Base-by-base conservation (phyloP, 768 basidiomycete genomes). In the Collybia mongolica region DNA sequence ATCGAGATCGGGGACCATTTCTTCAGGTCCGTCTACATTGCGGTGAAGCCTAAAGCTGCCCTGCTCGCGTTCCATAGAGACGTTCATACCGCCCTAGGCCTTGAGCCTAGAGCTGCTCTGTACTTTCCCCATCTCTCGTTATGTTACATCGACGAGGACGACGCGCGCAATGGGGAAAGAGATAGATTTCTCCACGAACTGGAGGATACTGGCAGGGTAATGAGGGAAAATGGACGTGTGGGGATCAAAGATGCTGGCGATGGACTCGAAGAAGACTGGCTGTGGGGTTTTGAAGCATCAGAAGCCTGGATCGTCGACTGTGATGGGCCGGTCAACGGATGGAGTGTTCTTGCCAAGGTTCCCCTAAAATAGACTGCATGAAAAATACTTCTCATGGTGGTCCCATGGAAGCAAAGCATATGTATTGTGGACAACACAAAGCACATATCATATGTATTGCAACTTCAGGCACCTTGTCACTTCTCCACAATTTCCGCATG, bases 51-150 rank as follows among this genome's bases (percentile, higher is more conserved):
- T 6, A 72, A 80, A 1, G 55, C 60, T 1, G 79, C 72, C 23
- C 68, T 91, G 17, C 52, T 63, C 20, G 60, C 59, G 17, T 64
- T 91, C 26, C 85, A 85, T 55, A 63, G 56, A 24, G 57, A 71
- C 24, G 68, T 90, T 23, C 72, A 79, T 48, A 57, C 59, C 5
- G 56, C 60, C 19, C 62, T 75, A 19, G 61, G 63, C 4, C 51
- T 77, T 6, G 67, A 75, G 19, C 72, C 78, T 1, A 58, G 59
- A 2, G 82, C 86, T 1, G 85, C 86, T 0, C 5, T 32, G 3
- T 65, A 71, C 29, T 86, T 80, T 54, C 85, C 88, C 6, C 90
- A 92, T 63, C 54, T 90, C 54, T 91, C 90, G 29, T 57, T 92
- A 51, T 84, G 79, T 59, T 92, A 92, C 60, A 82, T 90, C 52